phyloP scores from a whole-genome alignment of 2,329 filamentous ascomycete genomes.

The Macroventuria anomochaeta region DNA sequence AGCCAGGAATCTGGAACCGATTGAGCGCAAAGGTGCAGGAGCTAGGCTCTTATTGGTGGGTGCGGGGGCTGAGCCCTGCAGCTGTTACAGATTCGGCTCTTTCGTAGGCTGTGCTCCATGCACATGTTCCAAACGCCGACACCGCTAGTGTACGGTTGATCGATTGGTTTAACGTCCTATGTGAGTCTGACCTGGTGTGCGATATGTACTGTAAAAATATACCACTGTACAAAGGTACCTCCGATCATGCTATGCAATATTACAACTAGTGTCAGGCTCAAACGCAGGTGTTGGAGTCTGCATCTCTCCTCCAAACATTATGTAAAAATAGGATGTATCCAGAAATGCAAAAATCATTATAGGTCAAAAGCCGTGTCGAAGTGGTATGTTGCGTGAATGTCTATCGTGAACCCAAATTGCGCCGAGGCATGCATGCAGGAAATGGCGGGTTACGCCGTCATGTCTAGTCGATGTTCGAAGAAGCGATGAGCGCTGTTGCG shows the following conservation, averaged over 20 bases:
- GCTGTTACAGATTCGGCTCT: neutral
- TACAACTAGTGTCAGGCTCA: neutral
- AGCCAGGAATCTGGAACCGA: neutral
- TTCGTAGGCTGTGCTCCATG: conserved; percentile 10
- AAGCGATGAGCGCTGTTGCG: neutral
- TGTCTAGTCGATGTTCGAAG: conserved; percentile 2
- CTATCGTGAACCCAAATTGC: conserved; percentile 14
- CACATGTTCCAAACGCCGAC: neutral
- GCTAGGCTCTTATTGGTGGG: conserved; percentile 10
- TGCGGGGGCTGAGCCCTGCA: conserved; percentile 9
- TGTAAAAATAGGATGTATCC: conserved; percentile 14
- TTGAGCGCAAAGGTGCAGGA: neutral
- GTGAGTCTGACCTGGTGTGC: no score
- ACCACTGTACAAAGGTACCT: neutral
- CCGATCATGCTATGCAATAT: conserved; percentile 2
- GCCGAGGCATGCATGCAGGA: conserved; percentile 11
- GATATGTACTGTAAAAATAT: neutral
- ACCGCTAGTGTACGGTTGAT: neutral
- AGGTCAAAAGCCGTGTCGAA: conserved; percentile 9
- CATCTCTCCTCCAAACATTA: conserved; percentile 11
- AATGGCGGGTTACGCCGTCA: conserved; percentile 11
- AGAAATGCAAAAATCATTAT: conserved; percentile 8
- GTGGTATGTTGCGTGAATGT: conserved; percentile 8
- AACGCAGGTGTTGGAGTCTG: neutral
- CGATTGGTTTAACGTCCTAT: no score